Percentiles rank a stretch among this genome's conserved stretches.
Conservation (phyloP, 306 rosid genomes). For the Prunus mume region DNA sequence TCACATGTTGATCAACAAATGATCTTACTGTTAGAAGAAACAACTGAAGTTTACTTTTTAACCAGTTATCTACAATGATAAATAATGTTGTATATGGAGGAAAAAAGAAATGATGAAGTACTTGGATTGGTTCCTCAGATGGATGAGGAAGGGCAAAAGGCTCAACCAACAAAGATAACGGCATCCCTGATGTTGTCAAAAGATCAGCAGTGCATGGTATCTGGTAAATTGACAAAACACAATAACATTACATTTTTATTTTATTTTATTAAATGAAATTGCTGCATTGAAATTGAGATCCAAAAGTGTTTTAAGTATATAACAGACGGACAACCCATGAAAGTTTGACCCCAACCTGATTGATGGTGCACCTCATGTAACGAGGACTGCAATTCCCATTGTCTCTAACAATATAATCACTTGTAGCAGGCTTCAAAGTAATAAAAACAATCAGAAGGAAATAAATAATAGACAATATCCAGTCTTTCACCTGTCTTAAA, state of each 20-base stretch:
- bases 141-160: conserved; percentile 97
- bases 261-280: neutral
- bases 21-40: neutral
- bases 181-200: conserved; percentile 94
- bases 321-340: conserved; percentile 13
- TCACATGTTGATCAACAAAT: neutral
- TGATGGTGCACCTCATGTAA: conserved; percentile 94
- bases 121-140: conserved; percentile 95
- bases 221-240: conserved; percentile 43
- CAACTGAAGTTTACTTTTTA: neutral
- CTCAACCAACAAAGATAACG: conserved; percentile 89
- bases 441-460: conserved; percentile 12
- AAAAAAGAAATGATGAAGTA: conserved; percentile 28
- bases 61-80: conserved; percentile 1
- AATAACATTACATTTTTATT: neutral
- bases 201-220: conserved; percentile 90
- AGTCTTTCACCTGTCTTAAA: conserved; percentile 6
- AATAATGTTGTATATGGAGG: conserved; percentile 16
- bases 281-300: neutral
- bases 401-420: conserved; percentile 84
- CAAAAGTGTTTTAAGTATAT: neutral
- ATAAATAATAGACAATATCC: conserved; percentile 17
- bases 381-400: conserved; percentile 98
- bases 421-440: conserved; percentile 83
- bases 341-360: conserved; percentile 64